Base-by-base conservation (phyloP, 192 early-diverging fungal genomes). In the Umbelopsis vinacea region DNA sequence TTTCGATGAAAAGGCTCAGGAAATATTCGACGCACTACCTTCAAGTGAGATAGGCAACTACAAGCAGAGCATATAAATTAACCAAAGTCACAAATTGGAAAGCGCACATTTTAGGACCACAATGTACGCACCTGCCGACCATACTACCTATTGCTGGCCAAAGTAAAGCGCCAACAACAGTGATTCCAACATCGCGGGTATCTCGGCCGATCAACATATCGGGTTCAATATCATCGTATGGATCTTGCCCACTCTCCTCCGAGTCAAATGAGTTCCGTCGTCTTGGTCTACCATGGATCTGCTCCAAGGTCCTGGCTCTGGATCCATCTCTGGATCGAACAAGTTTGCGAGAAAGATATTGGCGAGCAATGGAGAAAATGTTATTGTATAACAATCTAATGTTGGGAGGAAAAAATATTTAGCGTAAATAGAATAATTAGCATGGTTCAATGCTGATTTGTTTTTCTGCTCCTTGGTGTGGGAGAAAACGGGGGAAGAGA, bases 81-180 rank as follows among this genome's bases (percentile, higher is more conserved):
- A n/a, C 23, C 10, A 24, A n/a, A 2, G 26, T 29, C 21, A 52
- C 15, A 26, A 11, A 24, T n/a, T 15, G 11, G 2, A 14, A 45
- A 22, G 53, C 35, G 48, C 6, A 50, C 40, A 43, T 8, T 40
- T 14, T 4, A 14, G 47, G 12, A 48, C n/a, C 48, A 21, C 24
- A 10, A 52, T 29, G 40, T 43, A 40, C 54, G 52, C 74, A 84
- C 82, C 85, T 81, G 79, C 91, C 91, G 37, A 88, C 79, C 43
- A 87, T 72, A 1, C 88, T 86, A n/a, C 88, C 89, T 24, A 90
- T 86, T 17, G 82, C 84, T n/a, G 91, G 91, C 71, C 90, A 84
- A 43, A 89, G 71, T 21, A 92, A 73, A 21, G 89, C 87, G 52
- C 89, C 88, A 10, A 91, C 84, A 45, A 90, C 87, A 2, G 83